Percentiles rank a stretch among this genome's conserved stretches.
These are phyloP conservation scores for Lactarius akahatsu DNA, from an alignment of 768 basidiomycete species.

Conservation along the genomic window DNA sequence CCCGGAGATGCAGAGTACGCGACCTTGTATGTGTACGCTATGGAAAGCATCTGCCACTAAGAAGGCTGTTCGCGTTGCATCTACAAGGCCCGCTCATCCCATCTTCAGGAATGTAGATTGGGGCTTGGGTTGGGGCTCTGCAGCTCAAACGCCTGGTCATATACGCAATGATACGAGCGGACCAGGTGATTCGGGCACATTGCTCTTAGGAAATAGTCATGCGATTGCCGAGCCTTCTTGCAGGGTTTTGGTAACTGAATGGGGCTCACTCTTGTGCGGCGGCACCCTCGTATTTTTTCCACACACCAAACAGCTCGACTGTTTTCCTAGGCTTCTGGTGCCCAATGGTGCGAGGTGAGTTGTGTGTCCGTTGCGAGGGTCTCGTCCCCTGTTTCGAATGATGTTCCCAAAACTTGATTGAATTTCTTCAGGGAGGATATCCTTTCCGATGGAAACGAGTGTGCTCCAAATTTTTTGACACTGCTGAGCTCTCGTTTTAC, in stretches of 20 bases:
- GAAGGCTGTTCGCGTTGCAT: constrained; percentile 54
- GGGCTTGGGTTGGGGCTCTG: constrained; percentile 32
- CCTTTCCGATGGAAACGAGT: constrained; percentile 44
- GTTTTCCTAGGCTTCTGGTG: constrained; percentile 39
- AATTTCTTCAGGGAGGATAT: constrained; percentile 95
- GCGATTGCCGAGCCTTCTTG: constrained; percentile 57
- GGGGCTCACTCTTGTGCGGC: constrained; percentile 87
- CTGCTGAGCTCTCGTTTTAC: constrained; percentile 33
- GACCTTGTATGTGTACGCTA: constrained; percentile 42
- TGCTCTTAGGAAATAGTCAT: constrained; percentile 89
- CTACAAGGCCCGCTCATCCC: constrained; percentile 32
- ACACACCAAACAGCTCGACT: constrained; percentile 29
- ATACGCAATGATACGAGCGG: constrained; percentile 78
- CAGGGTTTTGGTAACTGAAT: constrained; percentile 68
- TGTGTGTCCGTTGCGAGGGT: constrained; percentile 9
- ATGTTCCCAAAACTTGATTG: constrained; percentile 58
- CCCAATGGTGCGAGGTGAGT: constrained; percentile 15
- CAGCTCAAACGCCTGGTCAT: constrained; percentile 44
- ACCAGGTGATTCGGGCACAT: constrained; percentile 47
- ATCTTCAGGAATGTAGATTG: constrained; percentile 24
- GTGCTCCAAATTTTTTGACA: constrained; percentile 76
- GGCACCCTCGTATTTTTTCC: constrained; percentile 62
- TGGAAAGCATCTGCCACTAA: constrained; percentile 77
- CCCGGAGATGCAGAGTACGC: constrained; percentile 81
- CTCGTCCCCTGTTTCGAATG: constrained; percentile 40